phyloP scores from a whole-genome alignment of 1,284 basidiomycete species.

The Moesziomyces antarcticus region DNA sequence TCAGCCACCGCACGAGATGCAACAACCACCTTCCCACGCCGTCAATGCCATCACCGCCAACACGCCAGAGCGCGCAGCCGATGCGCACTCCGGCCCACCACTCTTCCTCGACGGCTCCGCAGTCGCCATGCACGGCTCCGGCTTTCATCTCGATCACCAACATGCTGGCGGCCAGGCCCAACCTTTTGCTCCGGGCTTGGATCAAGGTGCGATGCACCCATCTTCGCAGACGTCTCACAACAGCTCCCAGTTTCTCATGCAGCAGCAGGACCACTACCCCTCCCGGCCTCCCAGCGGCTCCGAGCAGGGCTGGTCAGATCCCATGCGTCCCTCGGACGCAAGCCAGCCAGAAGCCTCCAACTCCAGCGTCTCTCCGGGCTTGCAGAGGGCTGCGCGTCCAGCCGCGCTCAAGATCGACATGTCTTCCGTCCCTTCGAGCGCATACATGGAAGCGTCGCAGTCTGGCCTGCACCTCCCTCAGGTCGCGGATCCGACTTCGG shows the following conservation, averaged over 20 bases:
- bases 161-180: not conserved
- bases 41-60: not conserved
- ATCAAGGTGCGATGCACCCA: slow-evolving; percentile 1
- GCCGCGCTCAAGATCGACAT: slow-evolving; percentile 43
- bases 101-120: slow-evolving; percentile 11
- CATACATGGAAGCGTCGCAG: not conserved
- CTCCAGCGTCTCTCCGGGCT: slow-evolving; percentile 1
- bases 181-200: slow-evolving; percentile 3
- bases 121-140: slow-evolving; percentile 11
- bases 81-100: slow-evolving; percentile 4
- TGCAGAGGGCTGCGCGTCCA: slow-evolving; percentile 27
- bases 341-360: slow-evolving; percentile 4
- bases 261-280: slow-evolving; percentile 11
- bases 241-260: slow-evolving; percentile 3
- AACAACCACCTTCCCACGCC: not conserved
- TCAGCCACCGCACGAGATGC: slow-evolving; percentile 1
- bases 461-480: not conserved
- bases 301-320: slow-evolving; percentile 30
- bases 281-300: slow-evolving; percentile 32
- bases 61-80: not conserved
- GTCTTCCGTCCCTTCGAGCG: slow-evolving; percentile 14
- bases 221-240: not conserved
- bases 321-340: not conserved
- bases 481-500: slow-evolving; percentile 10
- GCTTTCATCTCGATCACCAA: slow-evolving; percentile 1